These are phyloP conservation scores for Astrothelium macrocarpum DNA, from an alignment of 495 filamentous ascomycete genomes.

Conservation along the genomic window DNA sequence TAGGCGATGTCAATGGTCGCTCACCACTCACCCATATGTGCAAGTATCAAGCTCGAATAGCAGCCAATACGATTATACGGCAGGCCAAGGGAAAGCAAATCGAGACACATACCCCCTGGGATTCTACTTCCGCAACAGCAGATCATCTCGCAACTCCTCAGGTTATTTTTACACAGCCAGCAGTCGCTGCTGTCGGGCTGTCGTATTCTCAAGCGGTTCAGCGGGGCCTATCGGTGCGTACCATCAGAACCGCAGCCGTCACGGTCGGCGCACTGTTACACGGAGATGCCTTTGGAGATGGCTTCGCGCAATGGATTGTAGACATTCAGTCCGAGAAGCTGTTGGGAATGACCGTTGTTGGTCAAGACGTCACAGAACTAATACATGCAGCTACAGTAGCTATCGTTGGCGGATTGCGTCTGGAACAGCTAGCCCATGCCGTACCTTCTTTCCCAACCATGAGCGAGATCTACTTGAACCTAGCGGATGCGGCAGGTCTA, in stretches of 20 bases:
- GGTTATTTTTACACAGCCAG: constrained; percentile 17
- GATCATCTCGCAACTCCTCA: constrained; percentile 9
- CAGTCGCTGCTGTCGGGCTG: constrained; percentile 11
- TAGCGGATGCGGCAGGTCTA: constrained; percentile 15
- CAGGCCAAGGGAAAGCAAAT: not conserved
- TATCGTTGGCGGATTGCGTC: constrained; percentile 11
- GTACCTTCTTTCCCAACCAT: constrained; percentile 17
- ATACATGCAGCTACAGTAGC: constrained; percentile 16
- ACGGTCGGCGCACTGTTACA: constrained; percentile 13
- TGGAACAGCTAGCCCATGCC: constrained; percentile 12
- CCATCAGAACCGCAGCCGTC: not conserved
- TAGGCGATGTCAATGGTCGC: constrained; percentile 20
- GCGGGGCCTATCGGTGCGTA: constrained; percentile 1
- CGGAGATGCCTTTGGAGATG: constrained; percentile 8
- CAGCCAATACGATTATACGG: constrained; percentile 14
- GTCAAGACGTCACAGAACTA: constrained; percentile 15
- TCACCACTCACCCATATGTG: constrained; percentile 19
- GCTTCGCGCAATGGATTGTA: constrained; percentile 17
- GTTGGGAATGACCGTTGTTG: constrained; percentile 15
- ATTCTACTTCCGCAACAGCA: constrained; percentile 1
- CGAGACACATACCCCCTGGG: not conserved
- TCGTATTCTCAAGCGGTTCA: constrained; percentile 5
- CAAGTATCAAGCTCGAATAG: constrained; percentile 21
- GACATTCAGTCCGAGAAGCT: constrained; percentile 8
- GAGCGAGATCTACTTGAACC: constrained; percentile 12